Base-by-base conservation (phyloP, 164 flowering plant species). In the Stephania cephalantha region DNA sequence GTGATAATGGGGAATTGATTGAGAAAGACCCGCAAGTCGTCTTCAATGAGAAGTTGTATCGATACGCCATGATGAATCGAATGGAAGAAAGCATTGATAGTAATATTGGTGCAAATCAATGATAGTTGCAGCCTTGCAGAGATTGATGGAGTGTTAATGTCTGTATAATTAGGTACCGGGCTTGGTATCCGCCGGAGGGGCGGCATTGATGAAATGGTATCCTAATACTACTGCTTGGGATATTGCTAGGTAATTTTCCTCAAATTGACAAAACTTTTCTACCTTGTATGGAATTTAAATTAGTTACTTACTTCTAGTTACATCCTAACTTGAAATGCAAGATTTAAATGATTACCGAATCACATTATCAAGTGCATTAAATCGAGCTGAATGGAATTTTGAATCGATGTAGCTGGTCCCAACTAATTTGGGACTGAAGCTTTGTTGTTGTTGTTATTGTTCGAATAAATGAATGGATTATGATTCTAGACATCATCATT, bases 11-110 rank as follows among this genome's bases (percentile, higher is more conserved):
- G 30, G 79, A 67, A 78, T 84, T 93, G 85, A 78, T 83, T 0
- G 71, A 83, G 30, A 91, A 87, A 77, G 98, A 91, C 76, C 95
- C 95, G 0, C 95, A 88, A 80, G 89, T 93, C 22, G 76, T 82
- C 63, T 90, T 89, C 79, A 85, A 87, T 73, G 92, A 90, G 83
- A 90, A 85, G 88, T 72, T 93, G 71, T 86, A 75, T 75, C 76
- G 76, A 66, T 88, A 83, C 81, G 94, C 95, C 1, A 79, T 81
- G n/a, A 90, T 78, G 89, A 77, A 82, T 79, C 81, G 78, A 71
- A 75, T 66, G 78, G 85, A 84, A 45, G 45, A 46, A 70, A 74
- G 46, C 74, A 71, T 42, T 58, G 67, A 2, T 22, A 13, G 9
- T 30, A 35, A 35, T 35, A 35, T 35, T 35, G 42, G 42, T 58